A percentile compares a stretch with the other conserved stretches of the same genome.
Evolutionary conservation across 106 monocot genomes (phyloP).

Genomic region (Ottelia alismoides): DNA sequence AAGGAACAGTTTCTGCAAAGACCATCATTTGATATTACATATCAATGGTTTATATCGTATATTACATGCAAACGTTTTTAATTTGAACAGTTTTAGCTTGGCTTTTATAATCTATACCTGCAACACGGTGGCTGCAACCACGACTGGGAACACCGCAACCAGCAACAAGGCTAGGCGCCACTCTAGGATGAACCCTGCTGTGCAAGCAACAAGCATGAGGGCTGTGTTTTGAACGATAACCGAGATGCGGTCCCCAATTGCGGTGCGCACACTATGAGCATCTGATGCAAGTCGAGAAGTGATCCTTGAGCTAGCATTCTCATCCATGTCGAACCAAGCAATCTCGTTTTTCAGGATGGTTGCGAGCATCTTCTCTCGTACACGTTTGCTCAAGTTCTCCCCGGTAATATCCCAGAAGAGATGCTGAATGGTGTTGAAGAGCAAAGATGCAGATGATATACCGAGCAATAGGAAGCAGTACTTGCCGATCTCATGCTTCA

Average conservation of each 20-base stretch:
- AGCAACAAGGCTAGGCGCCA: constrained; percentile 81
- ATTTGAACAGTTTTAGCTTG: too few species aligned
- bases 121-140: constrained; percentile 58
- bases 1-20: too few species aligned
- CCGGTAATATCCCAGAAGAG: constrained; percentile 79
- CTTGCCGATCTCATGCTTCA: constrained; percentile 54
- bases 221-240: constrained; percentile 81
- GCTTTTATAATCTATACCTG: too few species aligned
- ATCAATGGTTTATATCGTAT: too few species aligned
- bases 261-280: constrained; percentile 59
- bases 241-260: constrained; percentile 63
- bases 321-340: constrained; percentile 74
- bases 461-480: constrained; percentile 74
- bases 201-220: constrained; percentile 71
- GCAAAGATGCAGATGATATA: constrained; percentile 46
- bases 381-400: constrained; percentile 59
- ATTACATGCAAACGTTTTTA: too few species aligned
- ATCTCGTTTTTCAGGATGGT: constrained; percentile 52
- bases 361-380: constrained; percentile 60
- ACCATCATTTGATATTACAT: too few species aligned
- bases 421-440: constrained; percentile 76
- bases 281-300: constrained; percentile 45
- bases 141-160: constrained; percentile 60
- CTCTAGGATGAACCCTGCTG: constrained; percentile 66
- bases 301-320: constrained; percentile 51